These are phyloP conservation scores for Oidium heveae DNA, from an alignment of 2,329 filamentous ascomycete species.

Conservation along the genomic window DNA sequence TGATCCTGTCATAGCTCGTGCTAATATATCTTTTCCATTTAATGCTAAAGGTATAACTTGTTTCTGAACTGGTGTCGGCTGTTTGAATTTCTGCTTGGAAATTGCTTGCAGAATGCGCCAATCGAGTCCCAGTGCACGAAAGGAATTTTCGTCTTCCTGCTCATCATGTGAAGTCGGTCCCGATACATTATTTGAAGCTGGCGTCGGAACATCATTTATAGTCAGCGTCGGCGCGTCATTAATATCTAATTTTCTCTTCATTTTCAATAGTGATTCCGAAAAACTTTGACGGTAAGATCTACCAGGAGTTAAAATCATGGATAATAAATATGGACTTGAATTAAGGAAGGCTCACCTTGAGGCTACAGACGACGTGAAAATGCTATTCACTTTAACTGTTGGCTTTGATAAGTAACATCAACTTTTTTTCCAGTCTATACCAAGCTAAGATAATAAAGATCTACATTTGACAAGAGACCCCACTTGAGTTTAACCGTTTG, in stretches of 20 bases:
- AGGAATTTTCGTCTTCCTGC: slow-evolving; percentile 21
- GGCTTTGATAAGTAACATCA: no score
- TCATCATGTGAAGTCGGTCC: neutral
- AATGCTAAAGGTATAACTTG: slow-evolving; percentile 72
- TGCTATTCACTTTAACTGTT: no score
- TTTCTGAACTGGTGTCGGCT: slow-evolving; percentile 71
- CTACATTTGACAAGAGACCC: no score
- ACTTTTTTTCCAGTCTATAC: no score
- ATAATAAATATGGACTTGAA: no score
- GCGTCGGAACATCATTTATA: slow-evolving; percentile 6
- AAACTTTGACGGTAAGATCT: neutral
- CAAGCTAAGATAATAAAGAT: no score
- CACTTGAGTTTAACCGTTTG: no score
- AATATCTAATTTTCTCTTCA: slow-evolving; percentile 37
- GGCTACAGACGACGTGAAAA: no score
- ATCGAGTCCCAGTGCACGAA: slow-evolving; percentile 59
- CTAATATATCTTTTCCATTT: slow-evolving; percentile 70
- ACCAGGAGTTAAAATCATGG: no score
- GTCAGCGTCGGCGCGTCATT: slow-evolving; percentile 22
- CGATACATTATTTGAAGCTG: neutral
- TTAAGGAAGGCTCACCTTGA: no score
- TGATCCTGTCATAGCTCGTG: slow-evolving; percentile 81
- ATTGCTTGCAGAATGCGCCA: slow-evolving; percentile 66
- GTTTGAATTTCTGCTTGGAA: slow-evolving; percentile 57
- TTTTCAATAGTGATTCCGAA: slow-evolving; percentile 8